A percentile compares a stretch with the other conserved stretches of the same genome.
phyloP scores from a whole-genome alignment of 257 asterid genomes.

The Solanum okadae region DNA sequence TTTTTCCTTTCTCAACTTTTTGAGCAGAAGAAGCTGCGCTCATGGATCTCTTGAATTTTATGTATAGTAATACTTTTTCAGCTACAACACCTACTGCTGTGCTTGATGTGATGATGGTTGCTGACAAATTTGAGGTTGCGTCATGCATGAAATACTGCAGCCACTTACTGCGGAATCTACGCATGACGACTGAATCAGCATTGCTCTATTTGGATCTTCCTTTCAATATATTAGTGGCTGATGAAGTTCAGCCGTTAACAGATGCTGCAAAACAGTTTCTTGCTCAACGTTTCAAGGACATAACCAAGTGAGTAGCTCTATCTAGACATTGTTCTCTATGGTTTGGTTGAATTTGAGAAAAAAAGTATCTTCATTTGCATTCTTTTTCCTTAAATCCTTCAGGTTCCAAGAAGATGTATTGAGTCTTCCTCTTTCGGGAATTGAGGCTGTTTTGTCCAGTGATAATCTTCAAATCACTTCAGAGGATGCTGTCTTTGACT shows the following conservation, averaged over 20 bases:
- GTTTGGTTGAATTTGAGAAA: background rate
- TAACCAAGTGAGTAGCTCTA: conserved; percentile 48
- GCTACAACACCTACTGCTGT: conserved; percentile 51
- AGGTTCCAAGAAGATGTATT: conserved; percentile 69
- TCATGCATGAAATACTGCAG: conserved; percentile 92
- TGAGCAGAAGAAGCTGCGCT: conserved; percentile 83
- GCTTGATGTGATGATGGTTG: conserved; percentile 81
- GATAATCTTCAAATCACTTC: conserved; percentile 75
- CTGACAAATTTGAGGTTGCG: conserved; percentile 79
- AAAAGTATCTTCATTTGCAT: background rate
- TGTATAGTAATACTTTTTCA: conserved; percentile 62
- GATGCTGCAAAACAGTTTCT: conserved; percentile 75
- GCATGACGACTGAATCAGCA: conserved; percentile 85
- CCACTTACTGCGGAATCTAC: conserved; percentile 38
- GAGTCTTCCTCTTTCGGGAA: conserved; percentile 64
- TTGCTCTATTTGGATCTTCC: conserved; percentile 92
- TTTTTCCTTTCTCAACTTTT: background rate
- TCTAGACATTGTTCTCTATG: background rate
- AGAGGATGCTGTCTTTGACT: conserved; percentile 75
- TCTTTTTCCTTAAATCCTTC: background rate
- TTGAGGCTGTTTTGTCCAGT: conserved; percentile 65
- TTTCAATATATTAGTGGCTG: conserved; percentile 53
- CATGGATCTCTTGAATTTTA: conserved; percentile 75
- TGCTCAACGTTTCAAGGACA: conserved; percentile 62
- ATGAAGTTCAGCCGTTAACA: conserved; percentile 60